Evolutionary conservation across 148 eudicot genomes (phyloP).

Genomic region (Linanthus parryae): DNA sequence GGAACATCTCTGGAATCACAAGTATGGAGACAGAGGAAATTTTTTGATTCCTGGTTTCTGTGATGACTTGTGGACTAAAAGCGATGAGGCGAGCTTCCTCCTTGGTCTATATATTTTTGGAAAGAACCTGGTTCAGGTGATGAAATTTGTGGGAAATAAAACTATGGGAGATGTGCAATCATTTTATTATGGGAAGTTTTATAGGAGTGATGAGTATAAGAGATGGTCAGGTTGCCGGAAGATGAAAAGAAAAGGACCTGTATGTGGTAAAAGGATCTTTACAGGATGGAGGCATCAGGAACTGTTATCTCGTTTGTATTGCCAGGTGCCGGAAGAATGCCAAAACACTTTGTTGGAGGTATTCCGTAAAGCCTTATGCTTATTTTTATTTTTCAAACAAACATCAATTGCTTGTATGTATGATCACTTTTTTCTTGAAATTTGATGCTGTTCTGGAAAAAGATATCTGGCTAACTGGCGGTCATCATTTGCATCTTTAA

Average conservation of each 20-base stretch:
- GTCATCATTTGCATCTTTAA: too few relatives aligned
- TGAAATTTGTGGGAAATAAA: constrained; percentile 51
- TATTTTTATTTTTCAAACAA: too few relatives aligned
- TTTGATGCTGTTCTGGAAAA: too few relatives aligned
- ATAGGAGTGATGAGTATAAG: constrained; percentile 31
- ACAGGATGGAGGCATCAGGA: constrained; percentile 71
- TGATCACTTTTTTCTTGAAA: too few relatives aligned
- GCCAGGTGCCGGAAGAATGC: constrained; percentile 50
- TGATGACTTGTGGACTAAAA: constrained; percentile 40
- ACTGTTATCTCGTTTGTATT: constrained; percentile 51
- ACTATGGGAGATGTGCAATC: constrained; percentile 41
- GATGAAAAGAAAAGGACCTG: constrained; percentile 51
- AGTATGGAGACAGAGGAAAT: constrained; percentile 15
- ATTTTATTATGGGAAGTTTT: constrained; percentile 63
- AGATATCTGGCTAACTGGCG: too few relatives aligned
- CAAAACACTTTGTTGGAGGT: constrained; percentile 57
- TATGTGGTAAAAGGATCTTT: constrained; percentile 57
- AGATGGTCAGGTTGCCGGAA: constrained; percentile 72
- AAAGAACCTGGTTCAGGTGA: constrained; percentile 57
- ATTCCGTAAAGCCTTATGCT: too few relatives aligned
- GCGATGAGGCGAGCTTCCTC: constrained; percentile 57
- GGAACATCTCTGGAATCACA: constrained; percentile 7
- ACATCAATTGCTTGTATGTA: too few relatives aligned
- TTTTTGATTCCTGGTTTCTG: constrained; percentile 42
- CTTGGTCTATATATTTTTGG: constrained; percentile 73